phyloP scores from a whole-genome alignment of 768 basidiomycete genomes.

The Cystobasidium tubakii region DNA sequence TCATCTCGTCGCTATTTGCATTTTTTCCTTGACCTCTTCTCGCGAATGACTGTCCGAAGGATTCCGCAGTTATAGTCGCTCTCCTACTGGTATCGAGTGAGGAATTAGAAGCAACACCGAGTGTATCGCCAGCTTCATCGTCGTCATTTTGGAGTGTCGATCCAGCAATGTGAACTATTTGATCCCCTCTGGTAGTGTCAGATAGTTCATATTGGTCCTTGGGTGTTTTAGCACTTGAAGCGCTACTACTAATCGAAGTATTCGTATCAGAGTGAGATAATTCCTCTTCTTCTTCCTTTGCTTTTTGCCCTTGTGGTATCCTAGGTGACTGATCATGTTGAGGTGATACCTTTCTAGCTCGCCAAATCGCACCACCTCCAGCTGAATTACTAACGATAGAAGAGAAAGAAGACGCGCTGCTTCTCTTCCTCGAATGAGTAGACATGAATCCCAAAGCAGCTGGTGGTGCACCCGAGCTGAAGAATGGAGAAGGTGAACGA shows the following conservation, averaged over 20 bases:
- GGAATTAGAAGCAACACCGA: not conserved
- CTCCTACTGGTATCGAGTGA: slow-evolving; percentile 14
- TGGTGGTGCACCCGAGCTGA: slow-evolving; percentile 23
- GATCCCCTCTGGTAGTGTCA: not conserved
- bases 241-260: slow-evolving; percentile 29
- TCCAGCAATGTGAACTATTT: not conserved
- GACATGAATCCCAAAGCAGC: slow-evolving; percentile 19
- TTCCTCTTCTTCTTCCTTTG: slow-evolving; percentile 28
- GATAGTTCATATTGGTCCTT: slow-evolving; percentile 19
- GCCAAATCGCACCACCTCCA: not conserved
- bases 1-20: slow-evolving; percentile 21
- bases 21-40: not conserved
- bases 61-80: slow-evolving; percentile 27
- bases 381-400: slow-evolving; percentile 5
- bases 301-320: slow-evolving; percentile 3
- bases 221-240: slow-evolving; percentile 19
- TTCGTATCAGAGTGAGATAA: slow-evolving; percentile 29
- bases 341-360: slow-evolving; percentile 5
- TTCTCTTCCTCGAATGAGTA: slow-evolving; percentile 15
- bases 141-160: not conserved
- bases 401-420: slow-evolving; percentile 16
- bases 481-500: slow-evolving; percentile 24
- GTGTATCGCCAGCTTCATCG: not conserved
- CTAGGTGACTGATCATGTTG: not conserved
- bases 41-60: not conserved